These are phyloP conservation scores for Stachybotrys chartarum DNA, from an alignment of 2,329 filamentous ascomycete genomes.

Conservation along the genomic window DNA sequence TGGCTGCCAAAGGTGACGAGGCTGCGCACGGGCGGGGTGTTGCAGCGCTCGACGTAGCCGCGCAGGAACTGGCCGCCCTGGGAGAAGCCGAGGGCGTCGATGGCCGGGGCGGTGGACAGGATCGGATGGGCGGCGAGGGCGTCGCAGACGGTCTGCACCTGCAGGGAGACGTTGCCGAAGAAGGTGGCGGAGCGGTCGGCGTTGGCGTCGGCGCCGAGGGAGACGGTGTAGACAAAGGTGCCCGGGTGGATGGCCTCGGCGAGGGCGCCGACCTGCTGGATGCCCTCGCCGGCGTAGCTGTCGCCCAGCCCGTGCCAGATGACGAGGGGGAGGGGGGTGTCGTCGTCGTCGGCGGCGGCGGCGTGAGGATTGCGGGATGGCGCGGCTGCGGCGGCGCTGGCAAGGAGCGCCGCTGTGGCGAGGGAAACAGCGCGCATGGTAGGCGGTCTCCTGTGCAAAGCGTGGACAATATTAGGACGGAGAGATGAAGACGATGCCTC, in stretches of 20 bases:
- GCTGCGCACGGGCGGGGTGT: constrained; percentile 63
- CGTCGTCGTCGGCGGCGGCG: constrained; percentile 30
- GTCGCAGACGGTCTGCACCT: constrained; percentile 71
- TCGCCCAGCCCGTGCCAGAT: constrained; percentile 88
- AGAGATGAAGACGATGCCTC: too few relatives aligned
- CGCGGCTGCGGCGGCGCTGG: constrained; percentile 20
- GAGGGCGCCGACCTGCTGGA: constrained; percentile 64
- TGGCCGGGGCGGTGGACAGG: constrained; percentile 70
- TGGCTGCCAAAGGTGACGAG: constrained; percentile 86
- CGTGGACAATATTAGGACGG: too few relatives aligned
- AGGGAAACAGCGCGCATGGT: constrained; percentile 9
- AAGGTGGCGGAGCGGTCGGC: constrained; percentile 79
- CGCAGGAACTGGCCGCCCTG: constrained; percentile 97
- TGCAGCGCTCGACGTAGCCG: constrained; percentile 83
- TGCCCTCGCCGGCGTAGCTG: constrained; percentile 67
- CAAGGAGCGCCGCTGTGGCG: constrained; percentile 15
- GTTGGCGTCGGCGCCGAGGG: constrained; percentile 56
- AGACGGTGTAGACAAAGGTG: constrained; percentile 76
- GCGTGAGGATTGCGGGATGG: constrained; percentile 4
- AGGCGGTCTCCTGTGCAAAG: neutral
- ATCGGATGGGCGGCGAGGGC: constrained; percentile 70
- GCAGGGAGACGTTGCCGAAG: constrained; percentile 79
- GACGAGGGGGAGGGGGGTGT: constrained; percentile 76
- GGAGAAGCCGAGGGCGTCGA: constrained; percentile 91
- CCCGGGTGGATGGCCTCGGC: constrained; percentile 69